These are phyloP conservation scores for Chalciporus sp. DNA, from an alignment of 1,284 basidiomycete species.

Conservation along the genomic window DNA sequence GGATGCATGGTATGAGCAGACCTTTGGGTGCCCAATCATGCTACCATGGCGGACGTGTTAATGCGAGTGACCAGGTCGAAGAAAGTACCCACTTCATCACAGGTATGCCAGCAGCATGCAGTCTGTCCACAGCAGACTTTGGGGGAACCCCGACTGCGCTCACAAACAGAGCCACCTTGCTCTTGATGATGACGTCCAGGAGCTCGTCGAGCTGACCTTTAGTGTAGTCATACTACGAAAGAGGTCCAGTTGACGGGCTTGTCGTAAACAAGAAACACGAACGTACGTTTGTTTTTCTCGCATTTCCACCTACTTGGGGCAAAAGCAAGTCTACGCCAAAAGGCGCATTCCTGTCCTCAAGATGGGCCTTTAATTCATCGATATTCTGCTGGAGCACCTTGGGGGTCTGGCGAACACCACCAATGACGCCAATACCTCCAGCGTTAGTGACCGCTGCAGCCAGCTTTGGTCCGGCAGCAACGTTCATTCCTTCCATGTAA, in stretches of 20 bases:
- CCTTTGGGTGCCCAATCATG: constrained; percentile 91
- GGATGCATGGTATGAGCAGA: constrained; percentile 26
- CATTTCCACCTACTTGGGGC: constrained; percentile 77
- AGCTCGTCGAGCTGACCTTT: constrained; percentile 75
- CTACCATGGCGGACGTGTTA: constrained; percentile 38
- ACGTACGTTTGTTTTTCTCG: constrained; percentile 78
- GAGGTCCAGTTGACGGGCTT: neutral
- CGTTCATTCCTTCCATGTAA: constrained; percentile 67
- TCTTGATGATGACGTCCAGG: constrained; percentile 78
- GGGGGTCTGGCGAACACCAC: constrained; percentile 73
- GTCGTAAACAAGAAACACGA: neutral
- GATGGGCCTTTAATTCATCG: constrained; percentile 66
- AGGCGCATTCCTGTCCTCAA: constrained; percentile 75
- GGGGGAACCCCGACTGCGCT: constrained; percentile 87
- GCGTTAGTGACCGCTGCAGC: constrained; percentile 83
- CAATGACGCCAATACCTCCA: constrained; percentile 84
- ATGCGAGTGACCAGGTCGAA: neutral
- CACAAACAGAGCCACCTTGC: constrained; percentile 78
- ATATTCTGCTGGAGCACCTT: constrained; percentile 65
- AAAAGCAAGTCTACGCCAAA: constrained; percentile 84
- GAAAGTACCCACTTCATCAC: constrained; percentile 77
- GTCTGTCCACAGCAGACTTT: constrained; percentile 76
- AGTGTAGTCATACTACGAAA: constrained; percentile 69
- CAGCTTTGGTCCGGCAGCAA: constrained; percentile 77
- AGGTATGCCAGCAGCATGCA: constrained; percentile 77